Evolutionary conservation across 192 early-diverging fungal species (phyloP).

Genomic region (Mortierella antarctica): DNA sequence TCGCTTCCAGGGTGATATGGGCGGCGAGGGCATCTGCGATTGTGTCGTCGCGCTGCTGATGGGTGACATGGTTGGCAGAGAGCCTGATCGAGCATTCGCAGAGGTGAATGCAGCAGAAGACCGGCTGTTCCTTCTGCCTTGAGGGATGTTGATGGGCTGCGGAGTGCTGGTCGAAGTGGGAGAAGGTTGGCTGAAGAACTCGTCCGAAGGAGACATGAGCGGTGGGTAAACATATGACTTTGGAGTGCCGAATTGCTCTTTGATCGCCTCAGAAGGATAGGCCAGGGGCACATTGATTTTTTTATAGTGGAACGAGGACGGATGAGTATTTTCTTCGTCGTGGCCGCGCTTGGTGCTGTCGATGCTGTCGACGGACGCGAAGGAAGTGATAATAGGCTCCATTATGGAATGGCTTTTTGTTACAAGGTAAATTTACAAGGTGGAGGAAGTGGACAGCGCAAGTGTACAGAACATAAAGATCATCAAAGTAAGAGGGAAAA

Average conservation of each 20-base stretch:
- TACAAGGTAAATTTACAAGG: neutral
- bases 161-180: slow-evolving; percentile 5
- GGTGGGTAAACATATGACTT: slow-evolving; percentile 48
- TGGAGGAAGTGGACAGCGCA: neutral
- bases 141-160: slow-evolving; percentile 35
- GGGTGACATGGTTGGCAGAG: slow-evolving; percentile 9
- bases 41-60: neutral
- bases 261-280: slow-evolving; percentile 35
- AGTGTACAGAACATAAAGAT: too few relatives aligned
- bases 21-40: slow-evolving; percentile 31
- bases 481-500: too few relatives aligned
- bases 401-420: neutral
- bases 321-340: neutral
- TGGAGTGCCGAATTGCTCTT: slow-evolving; percentile 17
- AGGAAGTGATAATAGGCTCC: slow-evolving; percentile 28
- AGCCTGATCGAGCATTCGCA: slow-evolving; percentile 2
- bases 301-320: slow-evolving; percentile 10
- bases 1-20: slow-evolving; percentile 40
- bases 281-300: slow-evolving; percentile 38
- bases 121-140: slow-evolving; percentile 4
- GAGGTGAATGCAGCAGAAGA: neutral
- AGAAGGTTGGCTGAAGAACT: slow-evolving; percentile 11
- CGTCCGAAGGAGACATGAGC: slow-evolving; percentile 44
- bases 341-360: neutral
- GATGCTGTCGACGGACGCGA: neutral